Evolutionary conservation across 2,329 filamentous ascomycete species (phyloP), one percentile per base, ranked within the genome.

Genomic region (Metarhizium rileyi): DNA sequence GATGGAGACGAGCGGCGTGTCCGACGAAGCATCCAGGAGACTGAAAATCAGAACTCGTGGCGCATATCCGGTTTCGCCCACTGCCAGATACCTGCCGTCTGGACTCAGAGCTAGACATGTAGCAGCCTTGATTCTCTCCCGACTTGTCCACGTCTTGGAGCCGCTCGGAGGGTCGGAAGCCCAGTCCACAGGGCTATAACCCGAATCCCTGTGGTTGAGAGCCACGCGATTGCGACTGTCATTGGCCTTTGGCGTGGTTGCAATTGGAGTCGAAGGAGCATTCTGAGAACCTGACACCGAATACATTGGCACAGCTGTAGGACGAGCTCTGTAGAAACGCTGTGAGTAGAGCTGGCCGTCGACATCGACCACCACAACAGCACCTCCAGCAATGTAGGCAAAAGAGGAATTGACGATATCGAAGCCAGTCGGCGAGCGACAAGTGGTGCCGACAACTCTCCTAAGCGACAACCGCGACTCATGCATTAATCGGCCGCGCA

Each of bases 41-140:
- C 82, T 89, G 68, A 95, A 98, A 49, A 98, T 84, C 50, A 97
- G 74, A 22, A 98, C 89, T 48, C 93, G 80, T 5, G 93, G 93
- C 48, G 85, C 87, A 66, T 97, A 96, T 22, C 93, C 93, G 3
- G 90, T 95, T 77, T 98, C 93, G 59, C 93, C 93, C 3, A 97
- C 86, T 8, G 91, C 93, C 47, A 98, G 74, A 63, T 86, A 94
- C 58, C 81, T 86, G 28, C 87, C 90, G 67, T 96, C 90, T 1
- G 83, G 81, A 62, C 90, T 96, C 56, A 98, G 77, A 22, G 89
- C 85, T 25, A 98, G 78, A 61, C 90, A 95, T 5, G 90, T 95
- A 2, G 90, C 89, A 18, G 93, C 87, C 70, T 97, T 97, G 63
- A 97, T 90, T 56, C 90, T 82, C 66, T 97, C 93, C 56, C 88